A percentile compares a stretch with the other conserved stretches of the same genome.
These are phyloP conservation scores for Peronospora tabacina DNA, from an alignment of 352 stramenopile genomes.

Conservation along the genomic window DNA sequence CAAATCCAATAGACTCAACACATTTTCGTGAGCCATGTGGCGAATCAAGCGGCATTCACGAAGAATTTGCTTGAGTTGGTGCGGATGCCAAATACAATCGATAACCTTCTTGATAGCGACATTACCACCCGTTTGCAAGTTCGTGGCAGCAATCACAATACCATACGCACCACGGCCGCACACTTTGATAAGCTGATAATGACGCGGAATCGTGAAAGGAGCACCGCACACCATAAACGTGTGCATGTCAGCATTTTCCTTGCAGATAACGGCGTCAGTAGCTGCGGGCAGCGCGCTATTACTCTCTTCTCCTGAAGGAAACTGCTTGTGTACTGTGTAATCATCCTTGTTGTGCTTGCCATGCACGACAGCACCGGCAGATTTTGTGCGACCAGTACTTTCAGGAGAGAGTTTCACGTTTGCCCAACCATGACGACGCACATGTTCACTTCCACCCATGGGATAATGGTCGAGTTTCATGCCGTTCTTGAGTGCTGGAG, in stretches of 20 bases:
- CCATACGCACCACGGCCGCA: slow-evolving; percentile 83
- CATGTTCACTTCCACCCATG: slow-evolving; percentile 23
- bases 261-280: slow-evolving; percentile 61
- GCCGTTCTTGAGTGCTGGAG: slow-evolving; percentile 27
- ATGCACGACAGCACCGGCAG: slow-evolving; percentile 41
- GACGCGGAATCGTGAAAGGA: slow-evolving; percentile 74
- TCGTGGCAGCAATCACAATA: slow-evolving; percentile 85
- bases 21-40: slow-evolving; percentile 81
- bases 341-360: slow-evolving; percentile 21
- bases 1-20: slow-evolving; percentile 77
- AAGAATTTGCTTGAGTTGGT: slow-evolving; percentile 86
- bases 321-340: slow-evolving; percentile 34
- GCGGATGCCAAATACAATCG: slow-evolving; percentile 85
- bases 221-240: slow-evolving; percentile 87
- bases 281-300: slow-evolving; percentile 18
- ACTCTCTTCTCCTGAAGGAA: slow-evolving; percentile 22
- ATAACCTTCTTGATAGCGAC: slow-evolving; percentile 90
- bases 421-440: slow-evolving; percentile 60
- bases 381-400: slow-evolving; percentile 41
- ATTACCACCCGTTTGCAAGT: slow-evolving; percentile 71
- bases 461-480: slow-evolving; percentile 37
- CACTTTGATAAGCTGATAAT: slow-evolving; percentile 87
- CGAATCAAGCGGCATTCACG: slow-evolving; percentile 80
- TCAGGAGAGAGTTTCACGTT: slow-evolving; percentile 78
- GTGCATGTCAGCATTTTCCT: slow-evolving; percentile 84